Evolutionary conservation across 768 basidiomycete species (phyloP).

Genomic region (Agaricus subrufescens): DNA sequence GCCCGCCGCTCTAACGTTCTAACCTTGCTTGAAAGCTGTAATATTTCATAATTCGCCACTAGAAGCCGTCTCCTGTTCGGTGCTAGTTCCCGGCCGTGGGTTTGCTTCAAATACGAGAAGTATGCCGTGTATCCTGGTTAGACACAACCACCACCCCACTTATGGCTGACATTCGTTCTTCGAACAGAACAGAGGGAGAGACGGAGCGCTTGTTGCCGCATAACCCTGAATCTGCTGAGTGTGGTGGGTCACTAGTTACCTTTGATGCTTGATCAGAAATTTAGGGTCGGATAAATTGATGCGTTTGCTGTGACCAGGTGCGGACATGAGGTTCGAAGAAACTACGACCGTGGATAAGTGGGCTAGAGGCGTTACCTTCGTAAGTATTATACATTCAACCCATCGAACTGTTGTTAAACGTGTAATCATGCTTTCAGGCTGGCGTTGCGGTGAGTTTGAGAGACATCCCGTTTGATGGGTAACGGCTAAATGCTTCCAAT

Average conservation of each 20-base stretch:
- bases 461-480: neutral
- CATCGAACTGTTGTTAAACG: neutral
- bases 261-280: neutral
- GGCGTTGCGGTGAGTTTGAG: conserved; percentile 3
- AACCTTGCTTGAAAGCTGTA: no score
- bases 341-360: conserved; percentile 30
- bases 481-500: neutral
- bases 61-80: no score
- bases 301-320: neutral
- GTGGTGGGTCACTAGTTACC: neutral
- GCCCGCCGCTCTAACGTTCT: no score
- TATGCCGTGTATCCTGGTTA: no score
- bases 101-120: no score
- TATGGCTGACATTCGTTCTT: neutral
- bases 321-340: conserved; percentile 15
- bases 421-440: neutral
- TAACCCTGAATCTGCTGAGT: neutral
- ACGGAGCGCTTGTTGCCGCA: conserved; percentile 1
- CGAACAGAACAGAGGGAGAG: neutral
- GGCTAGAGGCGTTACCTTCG: conserved; percentile 30
- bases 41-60: no score
- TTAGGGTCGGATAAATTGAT: no score
- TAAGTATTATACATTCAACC: conserved; percentile 18
- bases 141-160: no score
- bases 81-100: no score